Base-by-base conservation (phyloP, 179 eudicot genomes). In the Spergularia azorica region DNA sequence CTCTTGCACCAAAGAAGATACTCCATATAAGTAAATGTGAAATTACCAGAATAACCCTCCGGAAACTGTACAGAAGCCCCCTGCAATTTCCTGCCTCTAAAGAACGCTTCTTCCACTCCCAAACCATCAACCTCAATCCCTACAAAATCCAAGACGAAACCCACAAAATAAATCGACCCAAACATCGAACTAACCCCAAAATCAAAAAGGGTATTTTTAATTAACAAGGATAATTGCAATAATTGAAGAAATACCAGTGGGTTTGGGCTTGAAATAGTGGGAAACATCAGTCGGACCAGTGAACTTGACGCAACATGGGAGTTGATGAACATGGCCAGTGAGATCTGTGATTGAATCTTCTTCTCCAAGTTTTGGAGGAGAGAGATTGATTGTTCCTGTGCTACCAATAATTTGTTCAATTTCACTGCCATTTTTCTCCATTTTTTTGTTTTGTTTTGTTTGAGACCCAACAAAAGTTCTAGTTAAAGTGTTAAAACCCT, bases 251-350 rank as follows among this genome's bases (percentile, higher is more conserved):
- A 1, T 76, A 91, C 97, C 95, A 62, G 97, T 79, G 76, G 87
- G 51, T 84, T 84, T 88, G 80, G 99, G 99, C 59, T 89, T 91
- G 86, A 95, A 95, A 79, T 95, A 95, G 74, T 89, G 80, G 64
- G 95, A 88, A 51, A 93, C 94, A 32, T 86, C 20, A 65, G 87
- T 81, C 39, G 90, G 85, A 6, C 99, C 99, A 46, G 82, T 83
- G 87, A 79, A 79, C 86, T 95, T 93, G 84, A 95, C 71, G 79
- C 92, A 95, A 81, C 99, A 95, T 2, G 99, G 99, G n/a, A 95
- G 84, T 80, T 89, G 97, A 84, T 95, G 95, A 63, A 95, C 89
- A 70, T 84, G 83, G 79, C 84, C 91, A 17, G 80, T 88, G 16
- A 89, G 86, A 76, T 92, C 90, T n/a, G 60, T 79, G 52, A 61